Evolutionary conservation across 2,329 filamentous ascomycete genomes (phyloP).

Genomic region (Eurotiales sp.): DNA sequence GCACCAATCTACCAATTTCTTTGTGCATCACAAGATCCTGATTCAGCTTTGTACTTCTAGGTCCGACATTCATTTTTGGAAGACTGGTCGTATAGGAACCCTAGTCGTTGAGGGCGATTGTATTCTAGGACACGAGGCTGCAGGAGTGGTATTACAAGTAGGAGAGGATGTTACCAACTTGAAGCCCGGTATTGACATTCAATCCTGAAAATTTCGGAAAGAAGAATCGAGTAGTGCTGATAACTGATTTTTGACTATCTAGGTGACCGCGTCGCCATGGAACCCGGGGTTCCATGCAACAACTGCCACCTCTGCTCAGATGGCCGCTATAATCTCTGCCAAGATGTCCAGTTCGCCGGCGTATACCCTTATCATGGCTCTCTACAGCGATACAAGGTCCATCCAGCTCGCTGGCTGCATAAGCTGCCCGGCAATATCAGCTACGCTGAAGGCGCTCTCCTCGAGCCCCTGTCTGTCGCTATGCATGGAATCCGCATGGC

Average conservation of each 20-base stretch:
- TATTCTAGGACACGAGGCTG: constrained; percentile 63
- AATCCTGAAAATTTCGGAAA: not conserved
- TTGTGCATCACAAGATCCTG: not conserved
- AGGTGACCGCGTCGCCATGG: constrained; percentile 63
- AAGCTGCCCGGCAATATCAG: constrained; percentile 54
- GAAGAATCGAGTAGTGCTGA: too few relatives aligned
- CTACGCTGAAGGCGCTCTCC: constrained; percentile 58
- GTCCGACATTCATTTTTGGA: constrained; percentile 68
- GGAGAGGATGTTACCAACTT: constrained; percentile 54
- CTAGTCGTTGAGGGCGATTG: constrained; percentile 61
- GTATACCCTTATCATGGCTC: constrained; percentile 60
- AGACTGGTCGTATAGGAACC: constrained; percentile 59
- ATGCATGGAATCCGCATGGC: constrained; percentile 57
- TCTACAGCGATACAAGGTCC: constrained; percentile 59
- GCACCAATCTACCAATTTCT: too few relatives aligned
- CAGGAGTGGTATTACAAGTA: constrained; percentile 57
- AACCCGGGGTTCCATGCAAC: constrained; percentile 63
- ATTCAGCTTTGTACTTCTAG: constrained; percentile 33
- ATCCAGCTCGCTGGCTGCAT: constrained; percentile 59
- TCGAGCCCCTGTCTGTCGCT: constrained; percentile 62
- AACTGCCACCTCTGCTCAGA: constrained; percentile 57
- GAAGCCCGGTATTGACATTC: constrained; percentile 36
- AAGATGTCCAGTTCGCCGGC: constrained; percentile 58
- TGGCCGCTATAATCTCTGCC: constrained; percentile 62
- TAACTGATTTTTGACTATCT: too few relatives aligned